Evolutionary conservation across 805 yeast genomes (phyloP).

Genomic region (Yarrowia divulgata): DNA sequence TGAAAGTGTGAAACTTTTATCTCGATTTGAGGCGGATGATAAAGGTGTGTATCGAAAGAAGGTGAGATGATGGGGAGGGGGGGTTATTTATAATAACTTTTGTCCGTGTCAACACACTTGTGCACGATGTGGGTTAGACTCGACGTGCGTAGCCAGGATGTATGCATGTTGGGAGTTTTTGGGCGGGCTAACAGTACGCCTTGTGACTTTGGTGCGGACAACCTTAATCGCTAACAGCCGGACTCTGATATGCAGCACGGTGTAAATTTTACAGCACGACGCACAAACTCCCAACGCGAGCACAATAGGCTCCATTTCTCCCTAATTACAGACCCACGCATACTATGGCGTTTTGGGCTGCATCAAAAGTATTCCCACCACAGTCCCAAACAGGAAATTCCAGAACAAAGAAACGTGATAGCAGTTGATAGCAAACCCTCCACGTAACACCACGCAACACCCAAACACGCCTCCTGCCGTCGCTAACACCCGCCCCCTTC

Average conservation of each 20-base stretch:
- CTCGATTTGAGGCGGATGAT: conserved; percentile 43
- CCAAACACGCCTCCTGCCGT: background rate
- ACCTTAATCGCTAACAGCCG: conserved; percentile 34
- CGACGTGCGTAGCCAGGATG: conserved; percentile 16
- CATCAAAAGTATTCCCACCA: conserved; percentile 28
- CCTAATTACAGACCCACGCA: background rate
- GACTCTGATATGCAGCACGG: conserved; percentile 29
- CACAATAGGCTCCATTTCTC: conserved; percentile 39
- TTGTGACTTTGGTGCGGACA: background rate
- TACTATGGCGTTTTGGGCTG: conserved; percentile 25
- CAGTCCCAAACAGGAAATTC: conserved; percentile 38
- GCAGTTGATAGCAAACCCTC: conserved; percentile 20
- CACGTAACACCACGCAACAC: background rate
- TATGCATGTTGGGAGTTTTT: background rate
- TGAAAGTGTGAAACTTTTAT: conserved; percentile 46
- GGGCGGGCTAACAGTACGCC: background rate
- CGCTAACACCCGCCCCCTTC: background rate
- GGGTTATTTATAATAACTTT: conserved; percentile 35
- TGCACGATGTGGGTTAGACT: conserved; percentile 36
- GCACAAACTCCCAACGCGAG: conserved; percentile 37
- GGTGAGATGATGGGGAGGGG: conserved; percentile 41
- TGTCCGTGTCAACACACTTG: background rate
- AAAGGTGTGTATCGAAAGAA: conserved; percentile 45
- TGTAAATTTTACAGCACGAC: conserved; percentile 29
- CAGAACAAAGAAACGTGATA: conserved; percentile 30